These are phyloP conservation scores for Gaertneriomyces sp. DNA, from an alignment of 192 early-diverging fungal genomes.

Conservation along the genomic window DNA sequence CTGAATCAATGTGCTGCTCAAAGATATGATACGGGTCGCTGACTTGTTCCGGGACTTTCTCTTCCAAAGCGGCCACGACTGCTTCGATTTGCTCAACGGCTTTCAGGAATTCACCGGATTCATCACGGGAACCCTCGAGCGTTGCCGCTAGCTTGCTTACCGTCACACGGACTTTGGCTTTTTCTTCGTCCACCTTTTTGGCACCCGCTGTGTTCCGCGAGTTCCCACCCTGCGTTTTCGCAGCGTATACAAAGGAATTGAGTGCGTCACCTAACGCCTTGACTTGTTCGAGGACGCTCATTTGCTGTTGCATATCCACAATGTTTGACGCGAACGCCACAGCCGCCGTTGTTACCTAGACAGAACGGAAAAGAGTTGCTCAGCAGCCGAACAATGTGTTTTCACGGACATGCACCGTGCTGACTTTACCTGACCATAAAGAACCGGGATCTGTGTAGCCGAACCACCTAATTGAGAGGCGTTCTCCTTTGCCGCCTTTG, in stretches of 20 bases:
- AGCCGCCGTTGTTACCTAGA: slow-evolving; percentile 31
- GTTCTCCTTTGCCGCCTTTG: slow-evolving; percentile 40
- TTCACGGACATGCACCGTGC: neutral
- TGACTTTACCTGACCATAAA: slow-evolving; percentile 37
- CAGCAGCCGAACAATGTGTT: neutral
- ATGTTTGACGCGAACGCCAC: slow-evolving; percentile 45
- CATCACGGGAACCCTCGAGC: slow-evolving; percentile 48
- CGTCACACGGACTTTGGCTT: slow-evolving; percentile 22
- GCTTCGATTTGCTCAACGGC: slow-evolving; percentile 40
- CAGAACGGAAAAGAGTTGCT: neutral
- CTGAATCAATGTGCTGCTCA: slow-evolving; percentile 32
- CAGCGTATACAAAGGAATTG: slow-evolving; percentile 38
- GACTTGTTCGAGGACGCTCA: slow-evolving; percentile 38
- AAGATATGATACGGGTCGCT: slow-evolving; percentile 32
- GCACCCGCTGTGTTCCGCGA: slow-evolving; percentile 20
- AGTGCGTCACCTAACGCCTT: slow-evolving; percentile 46
- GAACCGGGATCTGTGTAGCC: slow-evolving; percentile 38
- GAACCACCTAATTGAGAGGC: slow-evolving; percentile 31
- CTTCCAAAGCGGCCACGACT: slow-evolving; percentile 21
- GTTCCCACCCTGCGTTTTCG: slow-evolving; percentile 34
- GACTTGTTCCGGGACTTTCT: slow-evolving; percentile 22
- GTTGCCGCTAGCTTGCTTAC: slow-evolving; percentile 41
- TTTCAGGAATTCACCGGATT: slow-evolving; percentile 47
- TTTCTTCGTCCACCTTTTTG: slow-evolving; percentile 34
- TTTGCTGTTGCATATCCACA: slow-evolving; percentile 37